phyloP scores from a whole-genome alignment of 108 stramenopile species.

The Phaeodactylum tricornutum region DNA sequence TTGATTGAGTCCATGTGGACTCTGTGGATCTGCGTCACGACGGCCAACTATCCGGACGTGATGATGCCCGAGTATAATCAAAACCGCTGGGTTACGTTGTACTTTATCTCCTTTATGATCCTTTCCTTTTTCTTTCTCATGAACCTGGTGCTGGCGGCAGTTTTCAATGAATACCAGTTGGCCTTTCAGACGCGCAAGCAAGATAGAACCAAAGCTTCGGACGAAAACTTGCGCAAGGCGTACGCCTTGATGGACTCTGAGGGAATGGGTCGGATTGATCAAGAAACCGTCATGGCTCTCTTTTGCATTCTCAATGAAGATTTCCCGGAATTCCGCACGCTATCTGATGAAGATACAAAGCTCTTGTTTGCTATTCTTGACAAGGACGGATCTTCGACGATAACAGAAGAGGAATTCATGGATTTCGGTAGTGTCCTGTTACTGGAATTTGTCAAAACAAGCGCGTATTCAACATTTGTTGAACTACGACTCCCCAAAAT shows the following conservation, averaged over 20 bases:
- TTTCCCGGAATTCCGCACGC: conserved; percentile 44
- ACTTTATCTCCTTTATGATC: conserved; percentile 64
- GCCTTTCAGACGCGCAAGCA: conserved; percentile 21
- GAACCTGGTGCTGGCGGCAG: conserved; percentile 62
- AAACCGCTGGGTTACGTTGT: conserved; percentile 45
- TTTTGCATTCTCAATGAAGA: conserved; percentile 63
- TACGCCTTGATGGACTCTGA: conserved; percentile 43
- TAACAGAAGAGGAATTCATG: conserved; percentile 47
- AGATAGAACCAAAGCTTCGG: conserved; percentile 14
- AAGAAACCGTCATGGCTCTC: conserved; percentile 52
- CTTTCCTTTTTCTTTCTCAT: conserved; percentile 68
- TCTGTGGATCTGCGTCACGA: conserved; percentile 67
- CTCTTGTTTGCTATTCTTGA: conserved; percentile 39
- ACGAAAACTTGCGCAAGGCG: conserved; percentile 34
- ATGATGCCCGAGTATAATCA: conserved; percentile 75
- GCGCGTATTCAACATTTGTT: conserved; percentile 38
- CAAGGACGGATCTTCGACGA: conserved; percentile 34
- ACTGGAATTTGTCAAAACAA: conserved; percentile 32
- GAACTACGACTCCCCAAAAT: conserved; percentile 33
- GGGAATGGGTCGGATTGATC: conserved; percentile 21
- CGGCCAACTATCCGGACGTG: conserved; percentile 74
- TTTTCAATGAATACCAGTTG: conserved; percentile 53
- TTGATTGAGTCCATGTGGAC: conserved; percentile 49
- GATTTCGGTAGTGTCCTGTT: conserved; percentile 47
- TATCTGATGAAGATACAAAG: conserved; percentile 38